phyloP scores from a whole-genome alignment of 1,284 basidiomycete species.

The Agaricales sp. region DNA sequence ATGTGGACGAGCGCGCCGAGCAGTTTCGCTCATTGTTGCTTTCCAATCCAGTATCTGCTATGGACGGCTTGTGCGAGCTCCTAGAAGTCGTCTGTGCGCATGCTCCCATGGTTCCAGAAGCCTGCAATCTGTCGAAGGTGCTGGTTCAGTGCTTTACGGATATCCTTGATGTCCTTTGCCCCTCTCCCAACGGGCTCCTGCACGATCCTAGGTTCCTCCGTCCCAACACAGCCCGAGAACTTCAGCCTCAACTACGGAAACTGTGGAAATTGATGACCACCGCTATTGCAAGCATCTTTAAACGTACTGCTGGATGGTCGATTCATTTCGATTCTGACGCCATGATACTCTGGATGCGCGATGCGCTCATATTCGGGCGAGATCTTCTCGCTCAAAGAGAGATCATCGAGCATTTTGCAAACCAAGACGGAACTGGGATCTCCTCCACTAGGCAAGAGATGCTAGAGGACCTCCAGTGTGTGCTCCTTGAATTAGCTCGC shows the following conservation, averaged over 20 bases:
- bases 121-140: constrained; percentile 76
- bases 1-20: constrained; percentile 78
- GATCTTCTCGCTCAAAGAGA: constrained; percentile 75
- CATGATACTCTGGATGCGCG: constrained; percentile 96
- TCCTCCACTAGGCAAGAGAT: constrained; percentile 58
- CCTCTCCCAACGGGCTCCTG: constrained; percentile 59
- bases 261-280: constrained; percentile 81
- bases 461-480: constrained; percentile 67
- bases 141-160: constrained; percentile 89
- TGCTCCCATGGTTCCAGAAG: constrained; percentile 65
- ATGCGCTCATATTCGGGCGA: constrained; percentile 85
- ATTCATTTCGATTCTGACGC: constrained; percentile 66
- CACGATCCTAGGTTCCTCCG: constrained; percentile 47
- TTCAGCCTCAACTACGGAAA: constrained; percentile 46
- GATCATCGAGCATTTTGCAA: constrained; percentile 59
- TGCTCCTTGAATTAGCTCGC: constrained; percentile 66
- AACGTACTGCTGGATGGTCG: constrained; percentile 76
- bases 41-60: constrained; percentile 49
- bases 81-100: constrained; percentile 57
- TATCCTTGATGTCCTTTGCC: constrained; percentile 79
- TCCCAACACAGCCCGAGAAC: constrained; percentile 29
- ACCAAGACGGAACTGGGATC: constrained; percentile 18
- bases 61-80: constrained; percentile 61
- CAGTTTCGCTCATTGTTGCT: constrained; percentile 73
- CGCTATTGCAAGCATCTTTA: constrained; percentile 76